phyloP scores from a whole-genome alignment of 2,329 filamentous ascomycete genomes.

The Chaetomium olivaceum region DNA sequence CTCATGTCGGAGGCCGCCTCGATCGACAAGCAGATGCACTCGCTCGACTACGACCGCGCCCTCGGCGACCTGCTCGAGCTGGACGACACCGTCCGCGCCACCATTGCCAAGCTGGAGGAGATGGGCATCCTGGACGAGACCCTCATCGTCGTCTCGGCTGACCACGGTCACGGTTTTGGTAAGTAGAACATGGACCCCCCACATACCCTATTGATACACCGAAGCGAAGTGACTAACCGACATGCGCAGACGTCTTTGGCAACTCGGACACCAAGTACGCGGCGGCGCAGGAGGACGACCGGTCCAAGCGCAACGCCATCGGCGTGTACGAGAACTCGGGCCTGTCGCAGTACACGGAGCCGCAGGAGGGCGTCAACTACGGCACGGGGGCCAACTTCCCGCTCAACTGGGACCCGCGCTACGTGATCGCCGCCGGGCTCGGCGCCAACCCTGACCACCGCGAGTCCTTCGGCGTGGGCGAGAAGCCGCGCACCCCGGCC shows the following conservation, averaged over 20 bases:
- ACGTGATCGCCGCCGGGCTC: conserved; percentile 73
- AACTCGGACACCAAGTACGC: conserved; percentile 79
- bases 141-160: conserved; percentile 77
- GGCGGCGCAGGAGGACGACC: conserved; percentile 62
- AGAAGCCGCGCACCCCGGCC: conserved; percentile 62
- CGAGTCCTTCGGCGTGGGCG: conserved; percentile 74
- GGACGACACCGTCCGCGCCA: conserved; percentile 78
- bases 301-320: conserved; percentile 73
- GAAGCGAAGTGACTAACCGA: background rate
- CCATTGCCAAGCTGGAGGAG: conserved; percentile 66
- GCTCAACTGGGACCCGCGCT: conserved; percentile 80
- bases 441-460: conserved; percentile 72
- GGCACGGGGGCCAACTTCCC: conserved; percentile 75
- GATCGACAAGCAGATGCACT: conserved; percentile 89
- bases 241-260: conserved; percentile 62
- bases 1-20: conserved; percentile 84
- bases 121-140: conserved; percentile 72
- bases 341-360: conserved; percentile 70
- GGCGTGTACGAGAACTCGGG: conserved; percentile 74
- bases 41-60: conserved; percentile 80
- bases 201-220: too few species aligned
- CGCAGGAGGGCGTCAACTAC: conserved; percentile 63
- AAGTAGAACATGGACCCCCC: too few species aligned
- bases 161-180: conserved; percentile 85
- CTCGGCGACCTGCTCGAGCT: conserved; percentile 83